Conservation (phyloP, 495 filamentous ascomycete species). For the Astrothelium subdiscretum region DNA sequence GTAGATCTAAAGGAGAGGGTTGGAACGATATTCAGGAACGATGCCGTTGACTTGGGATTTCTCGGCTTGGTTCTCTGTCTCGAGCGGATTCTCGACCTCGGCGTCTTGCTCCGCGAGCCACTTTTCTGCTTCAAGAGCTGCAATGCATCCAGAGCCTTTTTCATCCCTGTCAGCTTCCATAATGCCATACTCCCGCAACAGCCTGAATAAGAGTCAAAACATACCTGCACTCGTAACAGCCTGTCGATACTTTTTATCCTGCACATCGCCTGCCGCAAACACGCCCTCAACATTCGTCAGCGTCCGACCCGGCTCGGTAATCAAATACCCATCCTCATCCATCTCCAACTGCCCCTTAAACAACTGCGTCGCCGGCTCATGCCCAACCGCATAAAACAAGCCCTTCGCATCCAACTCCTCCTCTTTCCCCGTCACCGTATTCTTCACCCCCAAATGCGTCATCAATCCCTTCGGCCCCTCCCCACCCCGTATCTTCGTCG, state of each 20-base stretch:
- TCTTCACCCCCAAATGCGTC: slow-evolving; percentile 69
- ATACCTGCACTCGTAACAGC: slow-evolving; percentile 92
- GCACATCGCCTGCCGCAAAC: slow-evolving; percentile 94
- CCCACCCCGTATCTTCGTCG: slow-evolving; percentile 72
- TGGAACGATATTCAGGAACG: slow-evolving; percentile 50
- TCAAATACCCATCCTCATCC: slow-evolving; percentile 79
- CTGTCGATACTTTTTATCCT: slow-evolving; percentile 97
- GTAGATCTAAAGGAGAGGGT: slow-evolving; percentile 44
- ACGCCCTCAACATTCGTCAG: slow-evolving; percentile 83
- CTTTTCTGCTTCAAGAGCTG: slow-evolving; percentile 90
- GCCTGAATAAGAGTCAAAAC: too few relatives aligned
- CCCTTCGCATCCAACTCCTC: slow-evolving; percentile 81
- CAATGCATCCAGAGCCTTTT: slow-evolving; percentile 81
- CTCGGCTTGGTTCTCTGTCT: slow-evolving; percentile 27
- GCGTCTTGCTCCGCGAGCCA: slow-evolving; percentile 64
- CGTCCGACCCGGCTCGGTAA: slow-evolving; percentile 81
- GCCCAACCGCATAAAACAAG: slow-evolving; percentile 94
- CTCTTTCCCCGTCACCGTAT: slow-evolving; percentile 63
- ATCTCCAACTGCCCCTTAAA: slow-evolving; percentile 79
- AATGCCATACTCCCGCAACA: too few relatives aligned
- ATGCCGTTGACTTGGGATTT: slow-evolving; percentile 36
- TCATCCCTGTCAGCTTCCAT: slow-evolving; percentile 30
- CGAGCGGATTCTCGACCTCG: slow-evolving; percentile 28
- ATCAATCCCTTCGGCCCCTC: slow-evolving; percentile 62
- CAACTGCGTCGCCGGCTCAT: slow-evolving; percentile 81